Evolutionary conservation across 495 filamentous ascomycete genomes (phyloP), one percentile per base, ranked within the genome.

Genomic region (Neurospora sp.): DNA sequence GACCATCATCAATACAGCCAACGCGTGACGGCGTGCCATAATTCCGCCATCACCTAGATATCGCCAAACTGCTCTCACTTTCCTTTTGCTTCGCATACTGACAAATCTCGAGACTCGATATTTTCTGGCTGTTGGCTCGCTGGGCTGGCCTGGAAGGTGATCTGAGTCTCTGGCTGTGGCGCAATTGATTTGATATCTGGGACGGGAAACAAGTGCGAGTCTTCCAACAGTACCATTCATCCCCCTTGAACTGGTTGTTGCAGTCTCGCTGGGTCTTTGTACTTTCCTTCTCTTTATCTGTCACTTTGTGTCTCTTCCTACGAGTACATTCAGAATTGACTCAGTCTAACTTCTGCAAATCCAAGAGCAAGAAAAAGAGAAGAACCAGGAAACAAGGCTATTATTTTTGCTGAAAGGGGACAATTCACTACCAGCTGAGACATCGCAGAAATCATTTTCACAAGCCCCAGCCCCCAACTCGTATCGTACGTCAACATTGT

Each of bases 271-370:
- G 77, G 79, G 72, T 75, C 79, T 81, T 82, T 82, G 81, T 82
- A 82, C 77, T 82, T 79, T 81, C 78, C 74, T 81, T 72, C 71
- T 76, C 75, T 76, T 77, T 69, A 74, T 77, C 75, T 73, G 71
- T 77, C 74, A 72, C 75, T 77, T 78, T 79, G 76, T 81, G 78
- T 81, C 78, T 80, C 80, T 79, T 86, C 81, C 24, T 78, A 81
- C 80, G 84, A 82, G 83, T 83, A 85, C 84, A 87, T 84, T 86
- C 86, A 87, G 82, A 88, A 87, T 88, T 88, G 85, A 87, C 82
- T 85, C 79, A 80, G 76, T 86, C 82, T 83, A 82, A 78, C 79
- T 79, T 79, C 77, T 77, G 75, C 78, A 80, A 77, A 75, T 78
- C 82, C 79, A 81, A 81, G 77, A 82, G 77, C 73, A 77, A 84